Percentiles rank a stretch among this genome's conserved stretches.
Evolutionary conservation across 352 stramenopile genomes (phyloP).

Genomic region (Pilasporangium apinafurcum): DNA sequence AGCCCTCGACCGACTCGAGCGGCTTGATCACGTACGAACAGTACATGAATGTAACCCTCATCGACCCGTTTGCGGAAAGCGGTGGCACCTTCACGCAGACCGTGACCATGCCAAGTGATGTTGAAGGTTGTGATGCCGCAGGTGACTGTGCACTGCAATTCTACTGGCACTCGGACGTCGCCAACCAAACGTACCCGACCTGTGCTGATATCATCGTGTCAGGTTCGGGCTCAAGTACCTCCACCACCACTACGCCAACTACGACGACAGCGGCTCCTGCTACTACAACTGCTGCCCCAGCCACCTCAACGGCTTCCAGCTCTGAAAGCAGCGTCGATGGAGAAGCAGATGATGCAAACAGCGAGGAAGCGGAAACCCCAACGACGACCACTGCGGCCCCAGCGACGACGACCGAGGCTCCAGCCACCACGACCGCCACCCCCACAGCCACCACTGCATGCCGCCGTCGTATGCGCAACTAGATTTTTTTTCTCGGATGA

Average conservation of each 20-base stretch:
- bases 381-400: too few relatives aligned
- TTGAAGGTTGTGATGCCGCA: constrained; percentile 1
- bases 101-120: constrained; percentile 2
- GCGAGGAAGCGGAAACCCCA: too few relatives aligned
- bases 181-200: constrained; percentile 5
- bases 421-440: too few relatives aligned
- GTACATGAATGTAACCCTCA: constrained; percentile 20
- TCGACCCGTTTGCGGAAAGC: constrained; percentile 34
- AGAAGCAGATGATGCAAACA: too few relatives aligned
- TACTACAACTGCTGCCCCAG: too few relatives aligned
- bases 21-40: constrained; percentile 43
- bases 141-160: constrained; percentile 6
- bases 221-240: neutral
- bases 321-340: too few relatives aligned
- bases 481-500: too few relatives aligned
- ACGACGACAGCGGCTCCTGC: too few relatives aligned
- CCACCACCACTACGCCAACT: neutral
- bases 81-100: neutral
- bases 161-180: constrained; percentile 5
- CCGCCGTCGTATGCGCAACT: too few relatives aligned
- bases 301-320: too few relatives aligned
- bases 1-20: constrained; percentile 11
- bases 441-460: too few relatives aligned
- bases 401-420: too few relatives aligned
- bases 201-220: constrained; percentile 4